phyloP scores from a whole-genome alignment of 106 monocot species.

The Phalaenopsis equestris region DNA sequence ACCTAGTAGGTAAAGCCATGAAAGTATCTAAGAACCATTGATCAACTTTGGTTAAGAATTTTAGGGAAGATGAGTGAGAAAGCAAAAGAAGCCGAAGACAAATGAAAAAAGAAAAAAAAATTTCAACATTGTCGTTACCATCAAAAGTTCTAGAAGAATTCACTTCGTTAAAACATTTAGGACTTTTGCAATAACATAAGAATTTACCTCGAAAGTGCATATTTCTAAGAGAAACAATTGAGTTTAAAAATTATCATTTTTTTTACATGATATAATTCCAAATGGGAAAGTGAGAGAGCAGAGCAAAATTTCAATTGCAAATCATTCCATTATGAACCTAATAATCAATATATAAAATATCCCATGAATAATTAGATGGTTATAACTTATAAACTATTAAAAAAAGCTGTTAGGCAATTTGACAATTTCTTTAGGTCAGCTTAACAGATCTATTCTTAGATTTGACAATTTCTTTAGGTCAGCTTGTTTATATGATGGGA shows the following conservation, averaged over 20 bases:
- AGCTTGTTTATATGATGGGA: too few relatives aligned
- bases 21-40: neutral
- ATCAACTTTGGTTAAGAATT: neutral
- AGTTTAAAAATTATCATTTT: neutral
- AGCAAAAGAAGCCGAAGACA: neutral
- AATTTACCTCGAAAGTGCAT: neutral
- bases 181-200: neutral
- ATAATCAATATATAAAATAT: neutral
- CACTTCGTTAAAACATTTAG: neutral
- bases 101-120: neutral
- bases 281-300: too few relatives aligned
- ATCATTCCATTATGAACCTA: neutral
- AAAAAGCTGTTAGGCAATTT: too few relatives aligned
- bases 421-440: too few relatives aligned
- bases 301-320: too few relatives aligned
- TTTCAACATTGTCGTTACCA: neutral
- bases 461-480: too few relatives aligned
- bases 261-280: too few relatives aligned
- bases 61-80: neutral
- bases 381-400: too few relatives aligned
- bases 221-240: neutral
- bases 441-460: too few relatives aligned
- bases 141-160: neutral
- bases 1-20: neutral
- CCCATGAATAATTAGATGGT: neutral